Conservation (phyloP, 345 rosid species). For the Ailanthus altissimus region DNA sequence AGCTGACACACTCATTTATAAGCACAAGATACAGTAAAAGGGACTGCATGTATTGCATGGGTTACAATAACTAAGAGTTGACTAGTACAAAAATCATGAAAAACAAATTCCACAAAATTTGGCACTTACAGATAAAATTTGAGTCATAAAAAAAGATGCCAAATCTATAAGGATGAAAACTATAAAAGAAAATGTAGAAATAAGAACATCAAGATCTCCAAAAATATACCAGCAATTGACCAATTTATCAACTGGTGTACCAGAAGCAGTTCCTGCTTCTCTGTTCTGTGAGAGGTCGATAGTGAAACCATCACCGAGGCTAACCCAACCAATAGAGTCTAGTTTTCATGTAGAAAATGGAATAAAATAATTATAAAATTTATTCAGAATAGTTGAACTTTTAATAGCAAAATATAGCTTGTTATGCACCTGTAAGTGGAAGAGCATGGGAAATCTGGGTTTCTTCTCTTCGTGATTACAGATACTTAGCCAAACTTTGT, state of each 20-base stretch:
- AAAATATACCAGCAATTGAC: slow-evolving; percentile 68
- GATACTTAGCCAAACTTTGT: slow-evolving; percentile 68
- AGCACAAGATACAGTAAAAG: neutral
- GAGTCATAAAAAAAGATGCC: neutral
- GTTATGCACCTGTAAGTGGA: slow-evolving; percentile 63
- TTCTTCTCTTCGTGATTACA: slow-evolving; percentile 49
- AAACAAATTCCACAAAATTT: neutral
- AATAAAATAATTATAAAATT: slow-evolving; percentile 2
- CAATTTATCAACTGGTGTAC: slow-evolving; percentile 84
- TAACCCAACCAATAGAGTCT: slow-evolving; percentile 78
- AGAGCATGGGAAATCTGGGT: slow-evolving; percentile 55
- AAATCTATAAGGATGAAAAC: neutral
- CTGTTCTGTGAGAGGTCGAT: slow-evolving; percentile 81
- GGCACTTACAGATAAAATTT: neutral
- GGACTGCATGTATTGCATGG: neutral
- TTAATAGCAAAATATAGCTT: slow-evolving; percentile 18
- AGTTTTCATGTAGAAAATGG: slow-evolving; percentile 27
- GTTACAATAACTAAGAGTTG: neutral
- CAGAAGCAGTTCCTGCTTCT: slow-evolving; percentile 77
- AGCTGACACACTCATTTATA: neutral
- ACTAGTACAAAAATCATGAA: neutral
- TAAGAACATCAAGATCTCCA: neutral
- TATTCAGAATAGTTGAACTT: neutral
- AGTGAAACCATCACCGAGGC: slow-evolving; percentile 77
- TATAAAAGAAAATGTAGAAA: neutral